Evolutionary conservation across 306 rosid genomes (phyloP).

Genomic region (Calophaca sinica): DNA sequence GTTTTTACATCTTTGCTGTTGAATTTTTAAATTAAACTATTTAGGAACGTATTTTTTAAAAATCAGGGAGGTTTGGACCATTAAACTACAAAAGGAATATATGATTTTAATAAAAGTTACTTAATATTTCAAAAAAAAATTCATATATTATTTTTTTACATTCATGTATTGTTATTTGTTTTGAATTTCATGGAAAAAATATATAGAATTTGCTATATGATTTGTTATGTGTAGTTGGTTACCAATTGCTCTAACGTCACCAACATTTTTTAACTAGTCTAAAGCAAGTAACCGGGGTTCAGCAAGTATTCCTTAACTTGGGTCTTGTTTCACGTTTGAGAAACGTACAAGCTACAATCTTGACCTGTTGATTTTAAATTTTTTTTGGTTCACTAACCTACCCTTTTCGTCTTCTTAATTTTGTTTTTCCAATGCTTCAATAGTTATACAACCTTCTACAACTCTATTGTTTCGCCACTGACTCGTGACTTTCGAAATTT

Average conservation of each 20-base stretch:
- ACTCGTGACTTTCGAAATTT: background rate
- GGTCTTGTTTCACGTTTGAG: constrained; percentile 25
- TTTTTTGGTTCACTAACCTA: background rate
- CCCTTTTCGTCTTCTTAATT: constrained; percentile 1
- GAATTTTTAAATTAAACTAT: no score
- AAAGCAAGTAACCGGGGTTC: background rate
- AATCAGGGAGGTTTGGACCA: no score
- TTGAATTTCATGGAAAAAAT: no score
- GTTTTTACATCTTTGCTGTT: no score
- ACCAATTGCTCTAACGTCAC: constrained; percentile 2
- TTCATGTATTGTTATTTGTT: no score
- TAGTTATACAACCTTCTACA: constrained; percentile 5
- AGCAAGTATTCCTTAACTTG: constrained; percentile 14
- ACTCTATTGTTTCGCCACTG: constrained; percentile 2
- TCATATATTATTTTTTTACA: no score
- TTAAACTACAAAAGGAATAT: no score
- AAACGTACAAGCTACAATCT: constrained; percentile 42
- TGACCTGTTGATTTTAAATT: background rate
- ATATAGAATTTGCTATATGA: no score
- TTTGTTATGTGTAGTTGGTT: background rate
- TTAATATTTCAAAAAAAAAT: no score
- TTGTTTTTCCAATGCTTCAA: background rate
- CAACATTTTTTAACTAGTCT: background rate
- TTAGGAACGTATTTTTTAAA: no score
- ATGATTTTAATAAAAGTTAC: no score